Evolutionary conservation across 2,329 filamentous ascomycete genomes (phyloP), one percentile per base, ranked within the genome.

Genomic region (Diplodia scrobiculata): DNA sequence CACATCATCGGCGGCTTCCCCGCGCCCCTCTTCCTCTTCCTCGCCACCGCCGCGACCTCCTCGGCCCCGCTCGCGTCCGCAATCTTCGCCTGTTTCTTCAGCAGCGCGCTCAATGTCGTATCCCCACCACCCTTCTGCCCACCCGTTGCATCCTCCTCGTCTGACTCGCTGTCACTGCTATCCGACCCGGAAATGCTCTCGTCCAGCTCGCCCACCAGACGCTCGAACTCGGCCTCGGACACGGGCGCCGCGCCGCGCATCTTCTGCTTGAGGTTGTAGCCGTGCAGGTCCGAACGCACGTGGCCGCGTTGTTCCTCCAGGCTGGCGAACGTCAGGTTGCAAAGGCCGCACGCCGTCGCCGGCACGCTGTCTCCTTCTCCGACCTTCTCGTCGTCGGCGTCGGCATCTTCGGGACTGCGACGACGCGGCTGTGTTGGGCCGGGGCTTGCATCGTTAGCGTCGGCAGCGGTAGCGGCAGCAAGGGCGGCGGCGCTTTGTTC

Each of bases 211-310:
- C 88, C 91, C 7, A 98, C 84, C 6, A 97, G 83, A 74, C 89
- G 91, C 75, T 95, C 91, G 71, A 99, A 99, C 38, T 97, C 92
- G 7, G 75, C 77, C 74, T 99, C 95, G 1, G 87, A 86, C 1
- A 97, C 89, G 0, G 91, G 79, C 10, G 84, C 84, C 67, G 84
- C 83, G 0, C 91, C 91, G 54, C 91, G 87, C 66, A 97, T 80
- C 80, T 91, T 96, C 75, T 94, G 91, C 79, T 97, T 98, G 68
- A 98, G 80, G 75, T 99, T 99, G 80, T 97, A 99, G 70, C 89
- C 86, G 77, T 99, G 95, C 58, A 96, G 83, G 73, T 99, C 95
- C 10, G 94, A 97, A 72, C 91, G 90, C 67, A 91, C 87, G 78
- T 99, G 95, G 67, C 87, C 85, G 68, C 91, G 86, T 75, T 98